Evolutionary conservation across 441 rosid species (phyloP).

Genomic region (Flueggea neowawraea): DNA sequence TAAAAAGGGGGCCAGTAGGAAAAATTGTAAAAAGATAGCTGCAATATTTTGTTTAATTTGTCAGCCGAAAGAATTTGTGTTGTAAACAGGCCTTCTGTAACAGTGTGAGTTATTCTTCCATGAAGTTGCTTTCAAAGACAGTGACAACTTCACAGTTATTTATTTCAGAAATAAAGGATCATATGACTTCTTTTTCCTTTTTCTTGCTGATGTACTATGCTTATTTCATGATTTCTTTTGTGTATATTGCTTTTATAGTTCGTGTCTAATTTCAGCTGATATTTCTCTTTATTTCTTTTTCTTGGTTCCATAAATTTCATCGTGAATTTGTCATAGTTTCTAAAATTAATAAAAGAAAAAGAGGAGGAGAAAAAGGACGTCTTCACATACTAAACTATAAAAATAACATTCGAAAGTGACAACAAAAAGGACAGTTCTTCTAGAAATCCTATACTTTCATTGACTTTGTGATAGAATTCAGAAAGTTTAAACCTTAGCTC

Average conservation of each 20-base stretch:
- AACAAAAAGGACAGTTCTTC: no score
- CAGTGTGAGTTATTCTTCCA: background rate
- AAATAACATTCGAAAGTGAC: no score
- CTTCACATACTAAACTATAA: no score
- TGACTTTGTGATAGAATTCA: slow-evolving; percentile 3
- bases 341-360: background rate
- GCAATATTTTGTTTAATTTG: no score
- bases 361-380: background rate
- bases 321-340: no score
- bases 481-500: background rate
- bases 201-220: background rate
- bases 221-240: background rate
- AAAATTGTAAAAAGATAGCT: background rate
- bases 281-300: no score
- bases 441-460: background rate
- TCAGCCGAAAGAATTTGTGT: background rate
- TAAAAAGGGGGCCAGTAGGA: background rate
- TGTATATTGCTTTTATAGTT: background rate
- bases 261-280: no score
- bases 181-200: background rate
- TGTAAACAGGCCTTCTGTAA: background rate
- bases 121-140: background rate
- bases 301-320: no score
- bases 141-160: no score
- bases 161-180: background rate